Base-by-base conservation (phyloP, 73 alveolate genomes). In the Diophrys appendiculata region DNA sequence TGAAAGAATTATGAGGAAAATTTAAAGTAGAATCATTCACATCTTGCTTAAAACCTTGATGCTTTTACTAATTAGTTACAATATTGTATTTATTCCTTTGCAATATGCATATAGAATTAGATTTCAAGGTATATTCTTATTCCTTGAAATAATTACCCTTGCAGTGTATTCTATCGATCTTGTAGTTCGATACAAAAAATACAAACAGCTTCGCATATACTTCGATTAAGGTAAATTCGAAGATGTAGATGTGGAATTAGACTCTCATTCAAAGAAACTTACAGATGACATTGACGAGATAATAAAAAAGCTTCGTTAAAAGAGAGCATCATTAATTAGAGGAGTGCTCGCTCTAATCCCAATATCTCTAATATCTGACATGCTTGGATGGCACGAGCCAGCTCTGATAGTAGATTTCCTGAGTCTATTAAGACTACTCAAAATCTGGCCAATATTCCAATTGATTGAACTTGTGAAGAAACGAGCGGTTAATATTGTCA, bases 81-180 rank as follows among this genome's bases (percentile, higher is more conserved):
- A 88, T 55, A 29, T 88, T 3, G 67, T 88, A 2, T 88, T 82
- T 64, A 81, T 82, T 3, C 95, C 95, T 8, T 68, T 88, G 25
- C 82, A 82, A 52, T 29, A 67, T 27, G 95, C 87, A 0, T 88
- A 74, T 52, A 1, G 87, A 23, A 76, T 69, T 54, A 70, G 30
- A 52, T 82, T 65, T 55, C 18, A 34, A n/a, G 81, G 81, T 13
- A 13, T 31, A 29, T 54, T 24, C 54, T 25, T 76, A 0, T 33
- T 43, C 0, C 0, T 73, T 73, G 95, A 88, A 52, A 52, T 88
- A 14, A 14, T 82, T 8, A 76, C 95, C 29, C 0, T 88, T 5
- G 11, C 71, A 2, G 11, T 76, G 0, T 88, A 88, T 68, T 5
- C 73, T n/a, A 18, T 33, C 29, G 89, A 74, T 73, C 0, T 83